Base-by-base conservation (phyloP, 805 yeast genomes). In the Hanseniaspora occidentalis region DNA sequence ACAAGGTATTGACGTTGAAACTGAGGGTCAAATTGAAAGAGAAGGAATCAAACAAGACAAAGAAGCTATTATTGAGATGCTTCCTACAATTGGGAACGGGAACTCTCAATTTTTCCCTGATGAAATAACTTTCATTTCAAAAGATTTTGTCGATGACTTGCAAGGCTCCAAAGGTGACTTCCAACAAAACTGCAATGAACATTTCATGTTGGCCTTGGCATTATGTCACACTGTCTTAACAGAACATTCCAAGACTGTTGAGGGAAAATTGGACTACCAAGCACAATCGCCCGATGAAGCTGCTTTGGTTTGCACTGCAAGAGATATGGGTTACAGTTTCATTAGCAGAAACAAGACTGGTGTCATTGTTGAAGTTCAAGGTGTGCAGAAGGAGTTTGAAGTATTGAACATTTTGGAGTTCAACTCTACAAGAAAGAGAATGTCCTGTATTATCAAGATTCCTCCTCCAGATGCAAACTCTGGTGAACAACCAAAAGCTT, bases 251-350 rank as follows among this genome's bases (percentile, higher is more conserved):
- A 77, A 77, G 31, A 66, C 68, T 20, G 68, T 75, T 48, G 76
- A 84, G 2, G 69, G 62, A 1, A 77, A 69, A 44, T 49, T 71
- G 39, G 63, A 73, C 20, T 60, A 80, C 29, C 78, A 79, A 51
- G 92, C 92, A 0, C 92, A 82, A 55, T 78, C 86, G 20, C 94
- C 94, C 0, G 94, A 83, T 66, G 94, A 83, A 59, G 86, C 88
- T 21, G 92, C 94, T 1, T 68, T 83, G 43, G 94, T 83, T 13
- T 79, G 78, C 13, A 80, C 92, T 17, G 92, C 92, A 0, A 70
- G 88, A 55, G 79, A 81, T 50, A 64, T 80, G 50, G 94, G 94
- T 0, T 82, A 75, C 58, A 69, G 72, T 27, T 81, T 80, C 54
- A 56, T 70, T 16, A 77, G 72, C 33, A 71, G 75, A 56, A 81